phyloP scores from a whole-genome alignment of 1,284 basidiomycete species.

The Ceratobasidium sp. region DNA sequence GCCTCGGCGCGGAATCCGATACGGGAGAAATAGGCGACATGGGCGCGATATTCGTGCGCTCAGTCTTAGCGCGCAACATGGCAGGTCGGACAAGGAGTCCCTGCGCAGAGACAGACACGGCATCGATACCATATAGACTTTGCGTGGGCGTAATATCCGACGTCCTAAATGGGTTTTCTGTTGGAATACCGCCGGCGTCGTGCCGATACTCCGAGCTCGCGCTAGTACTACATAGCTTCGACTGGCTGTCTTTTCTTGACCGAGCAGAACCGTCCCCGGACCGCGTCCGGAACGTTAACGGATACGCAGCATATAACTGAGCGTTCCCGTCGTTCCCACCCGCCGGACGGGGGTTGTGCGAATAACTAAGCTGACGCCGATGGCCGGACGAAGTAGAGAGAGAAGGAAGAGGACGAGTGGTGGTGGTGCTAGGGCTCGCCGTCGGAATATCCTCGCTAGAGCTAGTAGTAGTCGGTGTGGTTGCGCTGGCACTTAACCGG shows the following conservation, averaged over 20 bases:
- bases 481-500: constrained; percentile 14
- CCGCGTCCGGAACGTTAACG: constrained; percentile 34
- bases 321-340: constrained; percentile 20
- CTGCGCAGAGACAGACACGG: constrained; percentile 36
- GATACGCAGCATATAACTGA: constrained; percentile 31
- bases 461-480: constrained; percentile 5
- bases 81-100: constrained; percentile 38
- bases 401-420: not conserved
- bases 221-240: not conserved
- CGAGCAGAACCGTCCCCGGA: constrained; percentile 18
- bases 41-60: not conserved
- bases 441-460: constrained; percentile 34
- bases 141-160: constrained; percentile 33
- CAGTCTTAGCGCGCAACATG: constrained; percentile 39
- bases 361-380: constrained; percentile 17
- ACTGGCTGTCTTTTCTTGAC: constrained; percentile 29
- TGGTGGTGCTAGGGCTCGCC: not conserved
- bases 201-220: not conserved
- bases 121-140: constrained; percentile 29
- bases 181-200: not conserved
- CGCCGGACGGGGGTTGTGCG: not conserved
- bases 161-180: not conserved
- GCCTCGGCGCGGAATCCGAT: constrained; percentile 27
- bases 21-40: constrained; percentile 19
- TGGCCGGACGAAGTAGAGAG: not conserved